Conservation (phyloP, 306 rosid genomes). For the Begonia loranthoides region DNA sequence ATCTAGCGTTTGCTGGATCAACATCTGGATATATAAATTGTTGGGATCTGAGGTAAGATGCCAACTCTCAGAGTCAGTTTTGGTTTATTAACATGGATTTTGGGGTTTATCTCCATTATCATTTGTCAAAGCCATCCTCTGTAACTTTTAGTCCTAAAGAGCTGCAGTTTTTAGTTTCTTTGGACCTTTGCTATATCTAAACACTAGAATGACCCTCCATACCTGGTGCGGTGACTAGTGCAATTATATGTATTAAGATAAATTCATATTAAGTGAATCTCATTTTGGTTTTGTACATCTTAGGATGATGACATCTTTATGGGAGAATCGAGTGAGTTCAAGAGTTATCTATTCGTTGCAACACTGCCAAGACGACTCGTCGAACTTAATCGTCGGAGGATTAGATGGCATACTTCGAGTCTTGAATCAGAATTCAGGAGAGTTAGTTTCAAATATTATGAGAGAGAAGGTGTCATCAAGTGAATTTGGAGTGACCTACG, state of each 20-base stretch:
- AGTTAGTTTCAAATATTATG: conserved; percentile 18
- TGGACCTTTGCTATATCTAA: too few species aligned
- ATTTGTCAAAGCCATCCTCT: too few species aligned
- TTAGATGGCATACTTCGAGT: conserved; percentile 63
- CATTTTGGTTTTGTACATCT: background rate
- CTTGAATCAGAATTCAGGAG: conserved; percentile 55
- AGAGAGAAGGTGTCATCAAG: conserved; percentile 20
- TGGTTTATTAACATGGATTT: background rate
- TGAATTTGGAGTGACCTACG: conserved; percentile 16
- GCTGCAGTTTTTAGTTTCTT: too few species aligned
- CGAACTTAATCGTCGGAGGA: conserved; percentile 68
- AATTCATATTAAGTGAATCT: background rate
- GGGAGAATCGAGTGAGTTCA: conserved; percentile 60
- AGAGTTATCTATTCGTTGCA: conserved; percentile 47
- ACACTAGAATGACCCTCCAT: too few species aligned
- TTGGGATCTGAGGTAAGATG: conserved; percentile 84
- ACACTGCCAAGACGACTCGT: conserved; percentile 42
- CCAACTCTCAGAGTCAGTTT: background rate
- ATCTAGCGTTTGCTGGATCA: conserved; percentile 62
- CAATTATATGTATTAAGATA: too few species aligned
- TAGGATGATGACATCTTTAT: conserved; percentile 57
- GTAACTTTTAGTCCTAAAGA: too few species aligned
- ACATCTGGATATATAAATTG: conserved; percentile 47
- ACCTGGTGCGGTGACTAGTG: too few species aligned
- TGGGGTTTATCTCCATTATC: too few species aligned